These are phyloP conservation scores for Thozetella sp. DNA, from an alignment of 495 filamentous ascomycete genomes.

Conservation along the genomic window DNA sequence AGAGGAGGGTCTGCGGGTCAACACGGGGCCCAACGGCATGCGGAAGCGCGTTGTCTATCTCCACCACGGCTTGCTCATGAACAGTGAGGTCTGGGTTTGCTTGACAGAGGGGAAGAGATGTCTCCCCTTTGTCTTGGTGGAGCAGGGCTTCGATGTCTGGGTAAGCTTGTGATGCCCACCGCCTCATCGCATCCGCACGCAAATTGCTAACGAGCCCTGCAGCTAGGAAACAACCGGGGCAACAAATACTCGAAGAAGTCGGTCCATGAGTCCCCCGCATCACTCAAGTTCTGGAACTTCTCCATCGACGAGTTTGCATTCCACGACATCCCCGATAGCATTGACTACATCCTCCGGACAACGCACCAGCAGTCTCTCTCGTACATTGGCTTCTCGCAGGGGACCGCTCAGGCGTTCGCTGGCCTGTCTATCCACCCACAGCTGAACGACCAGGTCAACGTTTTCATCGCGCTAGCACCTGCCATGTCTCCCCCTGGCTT, in stretches of 20 bases:
- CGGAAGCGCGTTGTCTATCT: slow-evolving; percentile 90
- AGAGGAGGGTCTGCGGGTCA: slow-evolving; percentile 74
- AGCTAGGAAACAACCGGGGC: slow-evolving; percentile 94
- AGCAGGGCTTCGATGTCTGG: slow-evolving; percentile 96
- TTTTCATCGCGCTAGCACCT: slow-evolving; percentile 96
- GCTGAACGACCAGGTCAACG: slow-evolving; percentile 90
- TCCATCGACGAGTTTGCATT: slow-evolving; percentile 98
- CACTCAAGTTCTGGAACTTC: slow-evolving; percentile 90
- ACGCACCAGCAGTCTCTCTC: slow-evolving; percentile 84
- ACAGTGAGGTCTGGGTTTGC: slow-evolving; percentile 98
- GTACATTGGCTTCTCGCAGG: slow-evolving; percentile 96
- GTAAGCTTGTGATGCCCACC: slow-evolving; percentile 40
- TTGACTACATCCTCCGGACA: slow-evolving; percentile 84
- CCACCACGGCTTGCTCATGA: slow-evolving; percentile 97
- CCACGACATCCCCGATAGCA: slow-evolving; percentile 93
- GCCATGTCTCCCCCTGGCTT: slow-evolving; percentile 96
- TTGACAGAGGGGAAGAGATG: slow-evolving; percentile 82
- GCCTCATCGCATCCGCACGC: neutral
- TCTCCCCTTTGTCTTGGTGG: slow-evolving; percentile 87
- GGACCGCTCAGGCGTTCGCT: slow-evolving; percentile 95
- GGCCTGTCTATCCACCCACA: slow-evolving; percentile 91
- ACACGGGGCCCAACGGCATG: slow-evolving; percentile 67
- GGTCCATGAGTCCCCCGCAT: slow-evolving; percentile 68
- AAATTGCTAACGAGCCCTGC: slow-evolving; percentile 2
- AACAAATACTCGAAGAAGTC: slow-evolving; percentile 99